Base-by-base conservation (phyloP, 2,329 filamentous ascomycete species). In the Colletotrichum sojae region DNA sequence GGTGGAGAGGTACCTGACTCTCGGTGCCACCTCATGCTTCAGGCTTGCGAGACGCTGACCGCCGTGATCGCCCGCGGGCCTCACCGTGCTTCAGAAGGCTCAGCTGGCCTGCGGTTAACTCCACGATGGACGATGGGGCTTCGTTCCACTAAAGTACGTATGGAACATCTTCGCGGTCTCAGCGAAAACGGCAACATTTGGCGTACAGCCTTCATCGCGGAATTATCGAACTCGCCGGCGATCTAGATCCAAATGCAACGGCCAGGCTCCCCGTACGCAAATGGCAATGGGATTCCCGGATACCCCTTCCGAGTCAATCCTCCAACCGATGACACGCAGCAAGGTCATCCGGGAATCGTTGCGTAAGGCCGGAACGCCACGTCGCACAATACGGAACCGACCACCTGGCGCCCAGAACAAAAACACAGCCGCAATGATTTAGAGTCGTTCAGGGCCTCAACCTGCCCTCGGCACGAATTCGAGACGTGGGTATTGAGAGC, bases 81-180 rank as follows among this genome's bases (percentile, higher is more conserved):
- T 43, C 40, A n/a, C 40, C 40, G 40, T 43, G 56, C 56, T 60
- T 60, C 18, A 52, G 18, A 60, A 51, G 57, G 46, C 57, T 43
- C 40, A 36, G 31, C 31, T 25, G 15, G 22, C 22, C 46, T 61
- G n/a, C n/a, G 15, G n/a, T 15, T n/a, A 46, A 46, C 43, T 46
- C 43, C 31, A 8, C 31, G 31, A 36, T 36, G 31, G 31, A 25
- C 22, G 22, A 25, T 25, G 22, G 22, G 22, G 22, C 22, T 25
- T 25, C 22, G 22, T 25, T 25, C 22, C 22, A 25, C 2, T 5
- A 25, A 4, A 25, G 22, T 25, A 25, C 22, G 22, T 25, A 10
- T 10, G 10, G 31, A 8, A 36, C 31, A 10, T 36, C 31, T 8
- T 9, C 31, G 31, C 10, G 8, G 31, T 36, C 31, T 36, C 31